Evolutionary conservation across 139 green algal genomes (phyloP).

Genomic region (Chlorella sp.): DNA sequence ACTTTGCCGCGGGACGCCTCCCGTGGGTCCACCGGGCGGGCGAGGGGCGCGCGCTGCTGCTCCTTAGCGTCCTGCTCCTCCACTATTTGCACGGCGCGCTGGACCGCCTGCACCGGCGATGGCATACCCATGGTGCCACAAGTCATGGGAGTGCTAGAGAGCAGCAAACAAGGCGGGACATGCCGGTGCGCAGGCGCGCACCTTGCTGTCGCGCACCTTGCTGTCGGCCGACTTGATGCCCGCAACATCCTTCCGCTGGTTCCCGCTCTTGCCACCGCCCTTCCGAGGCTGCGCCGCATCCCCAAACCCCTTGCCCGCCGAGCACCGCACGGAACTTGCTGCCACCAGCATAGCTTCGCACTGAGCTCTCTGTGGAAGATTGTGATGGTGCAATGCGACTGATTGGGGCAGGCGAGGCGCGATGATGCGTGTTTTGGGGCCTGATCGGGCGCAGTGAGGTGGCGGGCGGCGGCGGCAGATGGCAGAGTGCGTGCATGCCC

Average conservation of each 20-base stretch:
- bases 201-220: neutral
- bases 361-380: neutral
- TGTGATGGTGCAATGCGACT: neutral
- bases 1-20: constrained; percentile 22
- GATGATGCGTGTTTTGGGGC: too few relatives aligned
- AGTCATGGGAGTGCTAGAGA: too few relatives aligned
- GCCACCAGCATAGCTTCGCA: neutral
- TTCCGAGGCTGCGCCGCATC: neutral
- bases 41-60: neutral
- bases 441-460: too few relatives aligned
- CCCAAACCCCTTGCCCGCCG: constrained; percentile 26
- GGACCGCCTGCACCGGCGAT: constrained; percentile 3
- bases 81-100: constrained; percentile 29
- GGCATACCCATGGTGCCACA: neutral
- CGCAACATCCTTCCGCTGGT: neutral
- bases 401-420: too few relatives aligned
- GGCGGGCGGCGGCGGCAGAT: too few relatives aligned
- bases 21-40: constrained; percentile 8
- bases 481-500: too few relatives aligned
- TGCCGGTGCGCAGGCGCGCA: neutral
- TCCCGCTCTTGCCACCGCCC: neutral
- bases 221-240: constrained; percentile 15
- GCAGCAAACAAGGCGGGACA: neutral
- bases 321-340: neutral
- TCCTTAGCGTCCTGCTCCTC: constrained; percentile 18